Evolutionary conservation across 441 rosid genomes (phyloP).

Genomic region (Theobroma grandiflorum): DNA sequence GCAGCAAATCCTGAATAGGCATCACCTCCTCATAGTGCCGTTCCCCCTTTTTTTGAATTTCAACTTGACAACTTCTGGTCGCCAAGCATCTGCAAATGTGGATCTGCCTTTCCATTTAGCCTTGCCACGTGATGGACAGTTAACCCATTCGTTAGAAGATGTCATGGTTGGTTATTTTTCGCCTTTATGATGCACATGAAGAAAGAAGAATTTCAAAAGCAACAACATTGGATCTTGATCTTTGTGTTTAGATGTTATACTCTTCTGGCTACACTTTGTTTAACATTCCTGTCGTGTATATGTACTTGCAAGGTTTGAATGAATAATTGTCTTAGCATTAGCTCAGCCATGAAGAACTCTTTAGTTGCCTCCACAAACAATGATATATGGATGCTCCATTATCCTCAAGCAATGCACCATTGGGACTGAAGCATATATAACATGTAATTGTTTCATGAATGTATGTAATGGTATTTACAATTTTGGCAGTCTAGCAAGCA

Average conservation of each 20-base stretch:
- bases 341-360: background rate
- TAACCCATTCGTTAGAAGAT: background rate
- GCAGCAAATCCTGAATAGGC: background rate
- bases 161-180: background rate
- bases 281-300: background rate
- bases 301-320: background rate
- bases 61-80: background rate
- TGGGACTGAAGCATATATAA: background rate
- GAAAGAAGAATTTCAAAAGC: background rate
- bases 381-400: background rate
- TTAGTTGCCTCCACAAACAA: background rate
- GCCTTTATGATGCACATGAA: background rate
- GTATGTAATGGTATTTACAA: background rate
- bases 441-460: background rate
- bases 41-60: background rate
- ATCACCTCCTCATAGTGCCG: background rate
- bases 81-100: background rate
- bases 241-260: background rate
- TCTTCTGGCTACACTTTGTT: background rate
- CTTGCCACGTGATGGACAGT: background rate
- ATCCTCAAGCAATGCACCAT: background rate
- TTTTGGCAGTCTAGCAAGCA: too few species aligned
- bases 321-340: background rate
- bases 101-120: background rate
- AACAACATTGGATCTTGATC: background rate